A percentile compares a stretch with the other conserved stretches of the same genome.
These are phyloP conservation scores for Apiospora sp. DNA, from an alignment of 2,329 filamentous ascomycete species.

Conservation along the genomic window DNA sequence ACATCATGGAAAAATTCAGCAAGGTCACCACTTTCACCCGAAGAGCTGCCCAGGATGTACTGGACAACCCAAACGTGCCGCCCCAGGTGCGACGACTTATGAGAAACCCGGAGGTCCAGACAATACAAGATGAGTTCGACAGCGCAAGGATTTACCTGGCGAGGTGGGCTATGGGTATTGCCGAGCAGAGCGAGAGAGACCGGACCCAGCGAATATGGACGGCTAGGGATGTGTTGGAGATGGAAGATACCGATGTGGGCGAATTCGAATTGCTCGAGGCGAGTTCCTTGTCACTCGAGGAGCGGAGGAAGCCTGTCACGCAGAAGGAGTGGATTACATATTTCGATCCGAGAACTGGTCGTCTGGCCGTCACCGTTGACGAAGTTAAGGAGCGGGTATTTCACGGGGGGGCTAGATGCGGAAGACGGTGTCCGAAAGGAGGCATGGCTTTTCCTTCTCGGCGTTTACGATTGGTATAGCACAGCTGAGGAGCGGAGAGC, in stretches of 20 bases:
- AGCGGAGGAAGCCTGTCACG: slow-evolving; percentile 79
- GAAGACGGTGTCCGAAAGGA: slow-evolving; percentile 95
- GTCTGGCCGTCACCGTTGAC: slow-evolving; percentile 80
- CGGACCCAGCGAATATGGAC: slow-evolving; percentile 90
- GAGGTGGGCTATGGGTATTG: slow-evolving; percentile 98
- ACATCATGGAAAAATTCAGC: slow-evolving; percentile 93
- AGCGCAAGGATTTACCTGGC: slow-evolving; percentile 93
- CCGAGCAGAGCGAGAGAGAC: slow-evolving; percentile 93
- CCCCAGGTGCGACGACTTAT: slow-evolving; percentile 86
- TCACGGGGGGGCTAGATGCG: slow-evolving; percentile 84
- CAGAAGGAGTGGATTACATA: slow-evolving; percentile 90
- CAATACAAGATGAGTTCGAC: slow-evolving; percentile 95
- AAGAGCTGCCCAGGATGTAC: slow-evolving; percentile 88
- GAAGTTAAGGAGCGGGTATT: slow-evolving; percentile 98
- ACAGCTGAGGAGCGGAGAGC: slow-evolving; percentile 84
- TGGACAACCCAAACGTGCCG: slow-evolving; percentile 90
- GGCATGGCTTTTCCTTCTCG: slow-evolving; percentile 93
- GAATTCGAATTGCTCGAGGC: slow-evolving; percentile 94
- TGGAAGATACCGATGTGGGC: slow-evolving; percentile 93
- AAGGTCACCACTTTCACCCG: slow-evolving; percentile 97
- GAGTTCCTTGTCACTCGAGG: slow-evolving; percentile 75
- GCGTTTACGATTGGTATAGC: slow-evolving; percentile 93
- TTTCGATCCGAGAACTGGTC: slow-evolving; percentile 79
- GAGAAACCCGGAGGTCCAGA: slow-evolving; percentile 93
- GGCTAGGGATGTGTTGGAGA: slow-evolving; percentile 87